Percentiles rank a stretch among this genome's conserved stretches.
phyloP scores from a whole-genome alignment of 2,329 filamentous ascomycete species.

The Fusarium anguioides region DNA sequence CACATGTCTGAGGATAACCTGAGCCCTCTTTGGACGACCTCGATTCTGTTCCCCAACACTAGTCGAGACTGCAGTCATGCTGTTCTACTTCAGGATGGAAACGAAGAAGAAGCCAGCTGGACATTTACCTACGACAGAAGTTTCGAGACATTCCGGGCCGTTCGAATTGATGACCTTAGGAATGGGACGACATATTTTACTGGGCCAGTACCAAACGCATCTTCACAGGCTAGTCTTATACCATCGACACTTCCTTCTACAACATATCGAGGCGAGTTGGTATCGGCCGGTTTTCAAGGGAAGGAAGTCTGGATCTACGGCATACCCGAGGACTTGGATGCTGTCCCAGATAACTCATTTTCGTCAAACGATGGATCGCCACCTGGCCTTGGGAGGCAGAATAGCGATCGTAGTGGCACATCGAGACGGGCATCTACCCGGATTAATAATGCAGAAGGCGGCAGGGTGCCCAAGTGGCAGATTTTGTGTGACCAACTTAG shows the following conservation, averaged over 20 bases:
- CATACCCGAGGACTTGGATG: conserved; percentile 77
- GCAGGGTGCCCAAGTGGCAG: conserved; percentile 73
- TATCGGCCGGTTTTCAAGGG: conserved; percentile 78
- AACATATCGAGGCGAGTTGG: conserved; percentile 75
- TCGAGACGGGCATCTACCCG: conserved; percentile 50
- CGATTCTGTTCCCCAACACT: conserved; percentile 85
- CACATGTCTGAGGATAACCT: conserved; percentile 74
- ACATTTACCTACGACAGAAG: conserved; percentile 81
- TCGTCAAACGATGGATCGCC: conserved; percentile 38
- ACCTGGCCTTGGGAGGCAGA: conserved; percentile 47
- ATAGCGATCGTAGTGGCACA: conserved; percentile 45
- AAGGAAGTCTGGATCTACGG: conserved; percentile 84
- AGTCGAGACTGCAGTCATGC: conserved; percentile 83
- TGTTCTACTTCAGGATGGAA: conserved; percentile 72
- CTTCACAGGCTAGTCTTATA: conserved; percentile 67
- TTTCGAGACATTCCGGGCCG: conserved; percentile 81
- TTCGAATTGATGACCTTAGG: conserved; percentile 77
- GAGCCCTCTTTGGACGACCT: conserved; percentile 84
- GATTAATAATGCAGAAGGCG: conserved; percentile 45
- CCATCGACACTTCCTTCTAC: conserved; percentile 77
- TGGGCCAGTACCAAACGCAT: conserved; percentile 68
- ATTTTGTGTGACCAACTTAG: conserved; percentile 73
- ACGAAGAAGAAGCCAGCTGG: conserved; percentile 75
- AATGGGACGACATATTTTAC: conserved; percentile 85
- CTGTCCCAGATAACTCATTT: conserved; percentile 59